phyloP scores from a whole-genome alignment of 371 early-diverging fungal species.

The Gilbertella persicaria region DNA sequence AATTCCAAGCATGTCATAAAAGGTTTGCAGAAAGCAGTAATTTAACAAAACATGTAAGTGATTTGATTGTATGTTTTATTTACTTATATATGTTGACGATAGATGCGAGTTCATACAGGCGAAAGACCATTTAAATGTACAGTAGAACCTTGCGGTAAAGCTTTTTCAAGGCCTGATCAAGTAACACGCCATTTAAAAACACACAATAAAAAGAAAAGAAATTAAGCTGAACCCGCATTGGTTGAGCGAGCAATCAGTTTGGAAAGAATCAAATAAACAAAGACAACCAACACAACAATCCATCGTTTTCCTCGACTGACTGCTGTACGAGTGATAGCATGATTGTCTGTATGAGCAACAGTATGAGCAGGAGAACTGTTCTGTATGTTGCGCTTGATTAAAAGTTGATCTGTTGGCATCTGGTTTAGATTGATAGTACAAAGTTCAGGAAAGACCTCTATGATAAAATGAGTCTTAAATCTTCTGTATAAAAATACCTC shows the following conservation, averaged over 20 bases:
- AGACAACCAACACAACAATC: conserved; percentile 56
- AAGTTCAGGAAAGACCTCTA: conserved; percentile 78
- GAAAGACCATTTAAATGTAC: conserved; percentile 69
- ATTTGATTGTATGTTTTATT: conserved; percentile 1
- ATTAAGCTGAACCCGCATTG: background rate
- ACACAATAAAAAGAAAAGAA: conserved; percentile 18
- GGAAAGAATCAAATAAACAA: conserved; percentile 51
- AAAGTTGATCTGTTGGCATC: conserved; percentile 11
- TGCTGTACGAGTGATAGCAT: conserved; percentile 26
- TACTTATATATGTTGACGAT: conserved; percentile 1
- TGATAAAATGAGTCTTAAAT: background rate
- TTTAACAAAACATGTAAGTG: conserved; percentile 72
- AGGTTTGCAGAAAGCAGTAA: conserved; percentile 79
- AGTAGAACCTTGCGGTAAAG: conserved; percentile 62
- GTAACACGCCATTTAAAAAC: conserved; percentile 58
- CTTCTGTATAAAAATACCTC: conserved; percentile 49
- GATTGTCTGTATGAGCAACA: conserved; percentile 12
- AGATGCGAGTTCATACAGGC: conserved; percentile 70
- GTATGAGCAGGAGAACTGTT: no score
- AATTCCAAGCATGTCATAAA: conserved; percentile 70
- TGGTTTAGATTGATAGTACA: conserved; percentile 46
- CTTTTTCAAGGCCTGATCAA: conserved; percentile 74
- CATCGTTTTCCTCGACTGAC: conserved; percentile 59
- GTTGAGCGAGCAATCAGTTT: conserved; percentile 44
- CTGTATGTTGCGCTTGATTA: conserved; percentile 2